Percentiles rank a stretch among this genome's conserved stretches.
phyloP scores from a whole-genome alignment of 176 grass and related monocot genomes.

The Juncus effusus region DNA sequence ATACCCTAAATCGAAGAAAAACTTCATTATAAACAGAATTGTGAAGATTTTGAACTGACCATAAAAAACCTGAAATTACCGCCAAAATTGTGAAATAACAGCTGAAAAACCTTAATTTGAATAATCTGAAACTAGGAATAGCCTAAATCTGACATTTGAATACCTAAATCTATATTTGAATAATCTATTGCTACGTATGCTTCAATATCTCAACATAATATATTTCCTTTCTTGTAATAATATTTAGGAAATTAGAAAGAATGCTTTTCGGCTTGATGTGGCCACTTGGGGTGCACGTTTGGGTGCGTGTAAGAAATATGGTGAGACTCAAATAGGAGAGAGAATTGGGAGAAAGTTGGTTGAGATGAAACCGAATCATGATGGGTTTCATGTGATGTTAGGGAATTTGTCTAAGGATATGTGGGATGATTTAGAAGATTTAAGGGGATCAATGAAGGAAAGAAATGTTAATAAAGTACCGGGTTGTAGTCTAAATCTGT shows the following conservation, averaged over 20 bases:
- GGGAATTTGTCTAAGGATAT: constrained; percentile 75
- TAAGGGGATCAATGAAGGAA: constrained; percentile 71
- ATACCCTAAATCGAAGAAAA: too few species aligned
- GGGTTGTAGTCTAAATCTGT: constrained; percentile 39
- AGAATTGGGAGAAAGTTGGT: constrained; percentile 67
- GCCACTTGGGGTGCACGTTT: constrained; percentile 86
- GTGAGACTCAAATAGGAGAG: constrained; percentile 61
- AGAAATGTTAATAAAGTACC: constrained; percentile 48
- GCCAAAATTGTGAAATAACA: too few species aligned
- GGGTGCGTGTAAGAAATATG: constrained; percentile 78
- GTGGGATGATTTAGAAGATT: constrained; percentile 65
- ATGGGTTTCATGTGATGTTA: constrained; percentile 77
- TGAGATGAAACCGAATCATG: constrained; percentile 61
- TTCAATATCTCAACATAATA: too few species aligned
- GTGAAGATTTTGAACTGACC: too few species aligned
- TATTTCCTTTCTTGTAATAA: too few species aligned
- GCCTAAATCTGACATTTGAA: too few species aligned
- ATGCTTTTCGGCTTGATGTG: constrained; percentile 75
- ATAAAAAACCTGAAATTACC: too few species aligned
- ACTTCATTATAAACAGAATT: too few species aligned
- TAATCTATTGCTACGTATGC: too few species aligned
- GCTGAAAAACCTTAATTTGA: too few species aligned
- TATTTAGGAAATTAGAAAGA: constrained; percentile 24
- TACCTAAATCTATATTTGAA: too few species aligned
- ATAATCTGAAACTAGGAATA: too few species aligned